phyloP scores from a whole-genome alignment of 352 stramenopile genomes.

The Pythium dissimile region DNA sequence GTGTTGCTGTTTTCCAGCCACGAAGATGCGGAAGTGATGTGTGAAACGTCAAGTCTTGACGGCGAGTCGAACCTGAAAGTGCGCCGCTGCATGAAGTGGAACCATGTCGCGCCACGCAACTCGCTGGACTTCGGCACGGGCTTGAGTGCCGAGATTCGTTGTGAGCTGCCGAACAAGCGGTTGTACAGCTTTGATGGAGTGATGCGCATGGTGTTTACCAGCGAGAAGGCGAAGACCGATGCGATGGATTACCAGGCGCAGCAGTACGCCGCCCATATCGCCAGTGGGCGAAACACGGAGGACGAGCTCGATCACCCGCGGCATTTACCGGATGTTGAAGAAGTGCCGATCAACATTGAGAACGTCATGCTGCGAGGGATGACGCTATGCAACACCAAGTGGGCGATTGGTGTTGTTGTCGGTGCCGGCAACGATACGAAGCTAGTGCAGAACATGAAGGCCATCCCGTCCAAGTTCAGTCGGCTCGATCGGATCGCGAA shows the following conservation, averaged over 20 bases:
- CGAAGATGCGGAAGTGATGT: conserved; percentile 65
- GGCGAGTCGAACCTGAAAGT: conserved; percentile 85
- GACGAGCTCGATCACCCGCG: neutral
- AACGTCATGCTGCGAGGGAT: conserved; percentile 80
- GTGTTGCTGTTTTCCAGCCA: conserved; percentile 86
- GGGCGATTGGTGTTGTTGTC: conserved; percentile 74
- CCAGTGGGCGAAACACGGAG: neutral
- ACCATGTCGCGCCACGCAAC: conserved; percentile 32
- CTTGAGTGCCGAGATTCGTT: conserved; percentile 64
- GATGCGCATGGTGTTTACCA: conserved; percentile 37
- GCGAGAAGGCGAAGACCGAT: conserved; percentile 23
- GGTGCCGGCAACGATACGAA: conserved; percentile 79
- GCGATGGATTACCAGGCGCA: conserved; percentile 15
- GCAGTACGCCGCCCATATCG: conserved; percentile 9
- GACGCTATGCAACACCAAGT: conserved; percentile 85
- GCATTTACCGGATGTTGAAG: conserved; percentile 29
- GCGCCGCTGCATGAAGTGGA: conserved; percentile 59
- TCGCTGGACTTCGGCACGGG: conserved; percentile 45
- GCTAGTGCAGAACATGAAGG: conserved; percentile 83
- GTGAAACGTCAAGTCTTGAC: conserved; percentile 80
- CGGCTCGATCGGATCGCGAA: conserved; percentile 76
- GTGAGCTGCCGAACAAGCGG: conserved; percentile 74
- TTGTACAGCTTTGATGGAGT: conserved; percentile 83
- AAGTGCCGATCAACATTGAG: conserved; percentile 73
- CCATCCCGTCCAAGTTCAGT: conserved; percentile 83